Conservation (phyloP, 768 basidiomycete species). For the Russula virescens region DNA sequence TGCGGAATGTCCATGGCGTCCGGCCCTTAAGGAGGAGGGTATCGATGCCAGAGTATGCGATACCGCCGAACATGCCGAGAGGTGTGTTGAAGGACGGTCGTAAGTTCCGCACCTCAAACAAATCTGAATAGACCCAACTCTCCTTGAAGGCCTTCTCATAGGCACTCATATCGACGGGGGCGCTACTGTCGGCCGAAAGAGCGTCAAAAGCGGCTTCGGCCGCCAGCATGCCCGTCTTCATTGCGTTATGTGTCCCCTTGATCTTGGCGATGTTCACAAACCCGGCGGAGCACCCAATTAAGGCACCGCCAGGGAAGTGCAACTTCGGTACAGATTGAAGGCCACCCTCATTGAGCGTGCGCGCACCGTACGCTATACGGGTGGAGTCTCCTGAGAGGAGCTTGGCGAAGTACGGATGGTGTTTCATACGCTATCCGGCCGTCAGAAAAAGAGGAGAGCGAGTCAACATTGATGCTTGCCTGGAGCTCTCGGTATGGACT, state of each 20-base stretch:
- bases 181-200: constrained; percentile 34
- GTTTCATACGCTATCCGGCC: constrained; percentile 75
- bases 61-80: constrained; percentile 81
- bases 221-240: constrained; percentile 98
- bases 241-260: constrained; percentile 97
- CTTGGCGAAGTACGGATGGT: constrained; percentile 86
- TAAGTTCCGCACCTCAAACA: constrained; percentile 87
- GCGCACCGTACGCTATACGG: constrained; percentile 86
- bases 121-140: constrained; percentile 83
- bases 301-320: constrained; percentile 88
- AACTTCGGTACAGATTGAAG: constrained; percentile 82
- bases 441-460: background rate
- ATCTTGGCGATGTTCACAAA: constrained; percentile 97
- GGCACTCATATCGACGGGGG: constrained; percentile 54
- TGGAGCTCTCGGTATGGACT: constrained; percentile 92
- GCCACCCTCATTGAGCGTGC: constrained; percentile 90
- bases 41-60: constrained; percentile 86
- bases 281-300: constrained; percentile 93
- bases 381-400: constrained; percentile 67
- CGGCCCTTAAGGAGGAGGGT: constrained; percentile 77
- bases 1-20: constrained; percentile 89
- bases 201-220: constrained; percentile 79
- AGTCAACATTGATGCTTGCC: constrained; percentile 38
- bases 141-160: constrained; percentile 66
- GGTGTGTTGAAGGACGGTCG: constrained; percentile 81